A percentile compares a stretch with the other conserved stretches of the same genome.
phyloP scores from a whole-genome alignment of 1,284 basidiomycete genomes.

The Clitocybe nebularis region DNA sequence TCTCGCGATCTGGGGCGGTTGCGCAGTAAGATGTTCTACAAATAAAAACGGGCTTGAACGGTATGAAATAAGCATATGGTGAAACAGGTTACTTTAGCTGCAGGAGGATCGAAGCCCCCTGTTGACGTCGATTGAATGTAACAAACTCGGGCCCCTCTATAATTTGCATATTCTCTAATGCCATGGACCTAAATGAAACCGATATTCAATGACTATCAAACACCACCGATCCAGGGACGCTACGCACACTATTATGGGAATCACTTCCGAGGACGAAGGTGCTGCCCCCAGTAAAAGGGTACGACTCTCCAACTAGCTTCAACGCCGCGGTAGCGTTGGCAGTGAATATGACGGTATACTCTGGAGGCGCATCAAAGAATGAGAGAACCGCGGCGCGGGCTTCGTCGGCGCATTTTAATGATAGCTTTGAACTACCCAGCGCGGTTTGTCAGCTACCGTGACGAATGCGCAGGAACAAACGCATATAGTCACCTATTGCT shows the following conservation, averaged over 20 bases:
- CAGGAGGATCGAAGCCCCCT: constrained; percentile 56
- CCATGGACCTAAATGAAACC: constrained; percentile 53
- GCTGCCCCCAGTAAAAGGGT: constrained; percentile 58
- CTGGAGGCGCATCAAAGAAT: constrained; percentile 67
- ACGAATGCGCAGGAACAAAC: constrained; percentile 9
- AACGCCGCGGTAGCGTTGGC: constrained; percentile 75
- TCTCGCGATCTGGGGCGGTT: constrained; percentile 40
- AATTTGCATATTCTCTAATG: constrained; percentile 64
- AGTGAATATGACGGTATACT: constrained; percentile 80
- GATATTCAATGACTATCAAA: constrained; percentile 8
- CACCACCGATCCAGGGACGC: constrained; percentile 7
- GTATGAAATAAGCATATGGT: constrained; percentile 6
- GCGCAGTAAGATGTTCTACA: constrained; percentile 39
- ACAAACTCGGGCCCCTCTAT: constrained; percentile 48
- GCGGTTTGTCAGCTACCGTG: constrained; percentile 8
- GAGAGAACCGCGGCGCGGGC: constrained; percentile 67
- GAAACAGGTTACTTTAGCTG: constrained; percentile 51
- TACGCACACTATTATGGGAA: constrained; percentile 70
- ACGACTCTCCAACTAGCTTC: constrained; percentile 79
- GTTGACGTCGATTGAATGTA: constrained; percentile 63
- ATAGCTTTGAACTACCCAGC: constrained; percentile 64
- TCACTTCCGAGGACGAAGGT: constrained; percentile 65
- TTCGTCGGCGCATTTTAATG: constrained; percentile 59
- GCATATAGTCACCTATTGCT: constrained; percentile 60
- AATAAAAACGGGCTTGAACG: constrained; percentile 4